Evolutionary conservation across 2,329 filamentous ascomycete species (phyloP).

Genomic region (Stachybotrys chartarum): DNA sequence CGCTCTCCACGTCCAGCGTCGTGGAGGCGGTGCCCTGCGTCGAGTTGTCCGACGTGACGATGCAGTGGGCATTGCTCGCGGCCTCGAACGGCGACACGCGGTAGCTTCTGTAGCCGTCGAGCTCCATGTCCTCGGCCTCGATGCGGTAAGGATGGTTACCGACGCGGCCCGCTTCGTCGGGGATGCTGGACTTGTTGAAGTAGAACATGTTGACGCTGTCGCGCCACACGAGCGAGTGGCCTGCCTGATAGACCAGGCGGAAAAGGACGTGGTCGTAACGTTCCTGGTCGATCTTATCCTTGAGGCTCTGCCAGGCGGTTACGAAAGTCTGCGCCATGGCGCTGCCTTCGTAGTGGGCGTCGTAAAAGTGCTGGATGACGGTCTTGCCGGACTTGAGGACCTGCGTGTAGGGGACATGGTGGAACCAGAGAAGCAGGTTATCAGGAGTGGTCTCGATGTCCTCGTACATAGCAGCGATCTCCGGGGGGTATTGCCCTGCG

Average conservation of each 20-base stretch:
- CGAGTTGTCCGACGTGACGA: conserved; percentile 45
- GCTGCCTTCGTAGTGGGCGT: conserved; percentile 54
- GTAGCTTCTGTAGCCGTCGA: conserved; percentile 49
- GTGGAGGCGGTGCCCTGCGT: conserved; percentile 37
- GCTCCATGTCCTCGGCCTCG: conserved; percentile 59
- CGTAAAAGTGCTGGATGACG: conserved; percentile 61
- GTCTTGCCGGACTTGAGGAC: conserved; percentile 55
- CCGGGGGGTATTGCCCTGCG: conserved; percentile 42
- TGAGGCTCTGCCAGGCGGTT: conserved; percentile 43
- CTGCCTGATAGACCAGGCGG: conserved; percentile 58
- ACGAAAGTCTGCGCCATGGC: conserved; percentile 54
- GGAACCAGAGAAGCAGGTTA: conserved; percentile 65
- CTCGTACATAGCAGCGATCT: conserved; percentile 53
- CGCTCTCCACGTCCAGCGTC: conserved; percentile 38
- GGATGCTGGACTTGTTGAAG: conserved; percentile 50
- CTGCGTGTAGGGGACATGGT: conserved; percentile 64
- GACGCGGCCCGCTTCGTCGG: conserved; percentile 49
- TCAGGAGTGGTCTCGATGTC: conserved; percentile 57
- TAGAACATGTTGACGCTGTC: conserved; percentile 62
- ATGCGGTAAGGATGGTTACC: conserved; percentile 57
- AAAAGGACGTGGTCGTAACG: conserved; percentile 52
- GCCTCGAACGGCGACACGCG: conserved; percentile 51
- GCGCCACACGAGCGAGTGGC: conserved; percentile 64
- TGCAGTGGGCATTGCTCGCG: conserved; percentile 46
- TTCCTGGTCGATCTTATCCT: conserved; percentile 50